Conservation (phyloP, 2,329 filamentous ascomycete genomes). For the Beauveria pseudobassiana region DNA sequence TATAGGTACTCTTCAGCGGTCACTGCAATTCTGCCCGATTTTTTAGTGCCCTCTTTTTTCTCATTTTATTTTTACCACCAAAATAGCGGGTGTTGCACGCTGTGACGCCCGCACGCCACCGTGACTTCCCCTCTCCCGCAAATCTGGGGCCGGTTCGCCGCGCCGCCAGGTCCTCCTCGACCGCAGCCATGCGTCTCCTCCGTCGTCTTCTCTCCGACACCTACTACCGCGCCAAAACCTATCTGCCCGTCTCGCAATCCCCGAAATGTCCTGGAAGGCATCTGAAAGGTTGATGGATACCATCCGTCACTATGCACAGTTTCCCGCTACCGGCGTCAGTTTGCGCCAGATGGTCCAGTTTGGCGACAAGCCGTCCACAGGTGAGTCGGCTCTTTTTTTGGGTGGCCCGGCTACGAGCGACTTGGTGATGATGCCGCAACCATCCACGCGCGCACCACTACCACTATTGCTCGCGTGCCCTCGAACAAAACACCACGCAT, state of each 20-base stretch:
- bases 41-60: neutral
- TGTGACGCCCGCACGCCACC: neutral
- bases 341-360: conserved; percentile 99
- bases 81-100: neutral
- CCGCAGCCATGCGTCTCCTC: conserved; percentile 10
- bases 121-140: neutral
- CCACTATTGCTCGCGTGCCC: neutral
- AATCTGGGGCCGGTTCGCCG: conserved; percentile 7
- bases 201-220: conserved; percentile 12
- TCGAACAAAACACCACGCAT: neutral
- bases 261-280: conserved; percentile 83
- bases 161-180: conserved; percentile 4
- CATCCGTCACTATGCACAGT: conserved; percentile 94
- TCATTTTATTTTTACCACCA: neutral
- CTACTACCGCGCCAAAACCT: conserved; percentile 8
- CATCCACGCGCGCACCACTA: no score
- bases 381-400: conserved; percentile 39
- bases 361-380: conserved; percentile 84
- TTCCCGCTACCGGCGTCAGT: conserved; percentile 92
- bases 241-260: conserved; percentile 3
- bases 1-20: neutral
- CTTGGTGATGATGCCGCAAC: conserved; percentile 52
- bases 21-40: neutral
- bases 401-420: no score
- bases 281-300: conserved; percentile 88